Evolutionary conservation across 2,329 filamentous ascomycete genomes (phyloP), one percentile per base, ranked within the genome.

Genomic region (Ceratocystiopsis minuta): DNA sequence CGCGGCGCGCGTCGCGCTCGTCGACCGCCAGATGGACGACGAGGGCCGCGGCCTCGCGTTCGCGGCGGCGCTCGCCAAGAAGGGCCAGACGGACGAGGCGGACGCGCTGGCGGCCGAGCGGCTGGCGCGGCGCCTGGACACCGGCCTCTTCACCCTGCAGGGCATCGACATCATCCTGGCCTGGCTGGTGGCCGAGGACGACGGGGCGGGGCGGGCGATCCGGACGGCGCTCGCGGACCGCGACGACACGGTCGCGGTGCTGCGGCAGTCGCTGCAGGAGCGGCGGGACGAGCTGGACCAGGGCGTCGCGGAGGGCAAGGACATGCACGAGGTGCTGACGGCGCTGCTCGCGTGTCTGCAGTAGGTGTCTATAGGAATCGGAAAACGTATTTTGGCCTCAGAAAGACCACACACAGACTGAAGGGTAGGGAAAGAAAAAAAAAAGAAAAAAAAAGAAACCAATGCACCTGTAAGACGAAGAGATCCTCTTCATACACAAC

Each of bases 181-280:
- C 13, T 98, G 90, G 90, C 67, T 96, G 31, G 70, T 85, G 9
- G 90, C 87, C 0, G 90, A 98, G 60, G 90, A 98, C 53, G 67
- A 67, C 32, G 85, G 83, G 0, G 82, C 84, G 1, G 73, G 68
- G 51, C 65, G 61, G 43, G 79, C 68, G 51, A 75, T 94, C 31
- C 59, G 66, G 39, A 60, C 66, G 17, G 59, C 80, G 4, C 60
- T 95, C 35, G 73, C 69, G 1, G 78, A 84, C 46, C 67, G 70
- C 16, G 80, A 80, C 49, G 78, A 84, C 54, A 64, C 66, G 9
- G 54, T 93, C 16, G 63, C 55, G 4, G 64, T 75, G 15, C 59
- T 96, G 17, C 75, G 68, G 50, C 59, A 54, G 16, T 86, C 83
- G 18, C 60, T 98, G 38, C 66, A 77, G 56, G 78, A 70, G 48